These are phyloP conservation scores for Trichoderma afroharzianum DNA, from an alignment of 2,329 filamentous ascomycete species.

Conservation along the genomic window DNA sequence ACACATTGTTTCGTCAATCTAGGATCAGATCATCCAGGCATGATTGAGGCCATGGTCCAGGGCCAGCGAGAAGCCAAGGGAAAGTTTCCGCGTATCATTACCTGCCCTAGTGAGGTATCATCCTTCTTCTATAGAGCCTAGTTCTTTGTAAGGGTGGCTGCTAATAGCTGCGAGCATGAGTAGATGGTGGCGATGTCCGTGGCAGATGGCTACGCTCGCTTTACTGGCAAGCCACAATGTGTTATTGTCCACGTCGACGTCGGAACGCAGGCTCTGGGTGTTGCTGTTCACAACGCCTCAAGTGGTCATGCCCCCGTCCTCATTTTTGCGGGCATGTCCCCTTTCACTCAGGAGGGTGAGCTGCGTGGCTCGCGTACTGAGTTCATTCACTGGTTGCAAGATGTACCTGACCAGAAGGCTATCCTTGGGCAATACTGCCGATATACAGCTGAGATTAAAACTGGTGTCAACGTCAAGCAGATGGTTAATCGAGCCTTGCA, in stretches of 20 bases:
- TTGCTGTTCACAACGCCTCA: neutral
- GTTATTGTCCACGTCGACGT: neutral
- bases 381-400: neutral
- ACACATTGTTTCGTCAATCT: constrained; percentile 2
- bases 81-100: neutral
- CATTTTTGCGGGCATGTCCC: neutral
- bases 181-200: constrained; percentile 2
- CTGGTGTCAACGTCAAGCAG: neutral
- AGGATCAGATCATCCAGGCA: neutral
- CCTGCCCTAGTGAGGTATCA: constrained; percentile 1
- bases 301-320: neutral
- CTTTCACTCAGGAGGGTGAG: neutral
- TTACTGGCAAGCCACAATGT: neutral
- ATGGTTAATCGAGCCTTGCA: constrained; percentile 2
- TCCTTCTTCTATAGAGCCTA: neutral
- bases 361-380: neutral
- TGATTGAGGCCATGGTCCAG: neutral
- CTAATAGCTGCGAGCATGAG: neutral
- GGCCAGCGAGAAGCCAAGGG: neutral
- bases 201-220: neutral
- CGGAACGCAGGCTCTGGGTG: neutral
- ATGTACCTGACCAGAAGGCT: neutral
- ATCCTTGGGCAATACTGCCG: neutral
- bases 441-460: neutral
- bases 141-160: neutral